phyloP scores from a whole-genome alignment of 148 eudicot species.

The Persicaria tinctoria region DNA sequence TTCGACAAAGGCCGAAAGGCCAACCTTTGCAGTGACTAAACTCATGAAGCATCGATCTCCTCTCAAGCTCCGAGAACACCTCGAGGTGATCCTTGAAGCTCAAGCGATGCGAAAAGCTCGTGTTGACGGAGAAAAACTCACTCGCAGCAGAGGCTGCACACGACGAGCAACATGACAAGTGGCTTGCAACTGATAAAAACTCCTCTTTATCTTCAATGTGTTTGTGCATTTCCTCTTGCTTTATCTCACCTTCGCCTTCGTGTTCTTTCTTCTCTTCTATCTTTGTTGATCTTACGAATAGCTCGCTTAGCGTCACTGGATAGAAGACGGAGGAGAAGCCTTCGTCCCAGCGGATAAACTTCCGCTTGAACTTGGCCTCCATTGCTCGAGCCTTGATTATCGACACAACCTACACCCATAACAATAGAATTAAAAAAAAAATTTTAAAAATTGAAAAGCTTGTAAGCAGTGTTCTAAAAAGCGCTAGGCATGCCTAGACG shows the following conservation, averaged over 20 bases:
- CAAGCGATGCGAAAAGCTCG: slow-evolving; percentile 39
- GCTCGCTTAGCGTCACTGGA: slow-evolving; percentile 33
- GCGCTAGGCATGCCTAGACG: too few species aligned
- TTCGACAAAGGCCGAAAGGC: slow-evolving; percentile 85
- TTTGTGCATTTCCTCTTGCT: not conserved
- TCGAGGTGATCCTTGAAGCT: slow-evolving; percentile 35
- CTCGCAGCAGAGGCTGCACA: slow-evolving; percentile 22
- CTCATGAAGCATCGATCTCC: slow-evolving; percentile 49
- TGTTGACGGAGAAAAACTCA: slow-evolving; percentile 55
- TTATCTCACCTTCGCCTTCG: slow-evolving; percentile 7
- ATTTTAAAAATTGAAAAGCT: not conserved
- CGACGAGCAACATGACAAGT: slow-evolving; percentile 40
- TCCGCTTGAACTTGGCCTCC: slow-evolving; percentile 56
- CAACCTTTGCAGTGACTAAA: slow-evolving; percentile 72
- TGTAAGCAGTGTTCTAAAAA: not conserved
- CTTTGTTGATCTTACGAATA: slow-evolving; percentile 17
- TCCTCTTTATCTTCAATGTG: slow-evolving; percentile 38
- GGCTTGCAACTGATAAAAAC: slow-evolving; percentile 44
- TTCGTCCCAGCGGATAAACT: slow-evolving; percentile 23
- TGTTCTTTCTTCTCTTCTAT: slow-evolving; percentile 7
- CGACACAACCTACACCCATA: slow-evolving; percentile 44
- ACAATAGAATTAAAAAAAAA: not conserved
- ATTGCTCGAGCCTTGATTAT: slow-evolving; percentile 53
- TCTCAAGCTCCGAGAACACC: slow-evolving; percentile 19
- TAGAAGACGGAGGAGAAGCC: slow-evolving; percentile 31